A percentile compares a stretch with the other conserved stretches of the same genome.
Conservation (phyloP, 352 stramenopile genomes). For the Phytophthora agathidicida region DNA sequence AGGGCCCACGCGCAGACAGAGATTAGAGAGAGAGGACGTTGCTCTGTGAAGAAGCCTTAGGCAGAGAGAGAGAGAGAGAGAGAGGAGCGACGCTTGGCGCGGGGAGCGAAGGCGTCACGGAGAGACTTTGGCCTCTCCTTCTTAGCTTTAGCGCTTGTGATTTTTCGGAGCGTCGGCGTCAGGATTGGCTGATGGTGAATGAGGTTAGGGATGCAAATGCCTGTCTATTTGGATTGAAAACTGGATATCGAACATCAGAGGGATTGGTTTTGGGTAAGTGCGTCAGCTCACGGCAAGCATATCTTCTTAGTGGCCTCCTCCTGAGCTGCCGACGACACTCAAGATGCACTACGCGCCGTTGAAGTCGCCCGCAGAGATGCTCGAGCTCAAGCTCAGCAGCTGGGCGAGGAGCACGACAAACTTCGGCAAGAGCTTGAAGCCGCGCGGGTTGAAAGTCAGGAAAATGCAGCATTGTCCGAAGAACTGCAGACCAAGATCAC, state of each 20-base stretch:
- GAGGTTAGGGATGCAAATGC: no score
- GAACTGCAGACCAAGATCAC: conserved; percentile 73
- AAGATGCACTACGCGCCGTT: conserved; percentile 63
- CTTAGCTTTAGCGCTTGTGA: conserved; percentile 11
- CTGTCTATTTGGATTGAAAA: no score
- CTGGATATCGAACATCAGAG: no score
- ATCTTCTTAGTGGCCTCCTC: no score
- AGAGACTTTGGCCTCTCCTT: neutral
- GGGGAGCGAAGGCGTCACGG: conserved; percentile 6
- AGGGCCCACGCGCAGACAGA: no score
- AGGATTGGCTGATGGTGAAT: no score
- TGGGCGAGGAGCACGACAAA: conserved; percentile 45
- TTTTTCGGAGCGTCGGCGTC: conserved; percentile 3
- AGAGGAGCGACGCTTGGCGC: conserved; percentile 23
- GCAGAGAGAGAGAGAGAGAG: no score
- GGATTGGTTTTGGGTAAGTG: no score
- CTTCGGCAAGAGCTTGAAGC: conserved; percentile 60
- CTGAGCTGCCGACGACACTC: conserved; percentile 54
- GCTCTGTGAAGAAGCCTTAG: conserved; percentile 3
- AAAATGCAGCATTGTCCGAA: conserved; percentile 46
- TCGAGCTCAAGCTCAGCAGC: conserved; percentile 47
- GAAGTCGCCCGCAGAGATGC: conserved; percentile 68
- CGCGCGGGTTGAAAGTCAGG: conserved; percentile 40
- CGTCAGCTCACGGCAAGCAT: no score
- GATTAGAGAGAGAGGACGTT: neutral